phyloP scores from a whole-genome alignment of 805 yeast genomes.

The Isabelozyma gotoi region DNA sequence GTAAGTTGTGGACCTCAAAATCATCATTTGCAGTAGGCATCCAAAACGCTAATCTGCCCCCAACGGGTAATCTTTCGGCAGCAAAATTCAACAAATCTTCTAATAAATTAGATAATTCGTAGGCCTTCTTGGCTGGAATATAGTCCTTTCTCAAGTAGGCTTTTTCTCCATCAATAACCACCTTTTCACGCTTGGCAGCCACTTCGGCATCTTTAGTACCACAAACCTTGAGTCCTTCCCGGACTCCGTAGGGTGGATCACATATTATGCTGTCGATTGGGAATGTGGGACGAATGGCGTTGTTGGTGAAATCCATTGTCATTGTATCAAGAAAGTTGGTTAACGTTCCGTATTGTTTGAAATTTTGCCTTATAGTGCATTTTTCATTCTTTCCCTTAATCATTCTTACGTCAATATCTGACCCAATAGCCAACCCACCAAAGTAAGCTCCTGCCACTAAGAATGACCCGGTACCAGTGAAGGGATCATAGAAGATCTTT shows the following conservation, averaged over 20 bases:
- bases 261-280: conserved; percentile 80
- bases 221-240: conserved; percentile 91
- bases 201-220: conserved; percentile 74
- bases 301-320: conserved; percentile 94
- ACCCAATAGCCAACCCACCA: conserved; percentile 79
- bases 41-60: conserved; percentile 91
- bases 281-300: conserved; percentile 66
- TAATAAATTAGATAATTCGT: conserved; percentile 71
- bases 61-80: conserved; percentile 64
- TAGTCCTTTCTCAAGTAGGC: conserved; percentile 80
- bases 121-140: conserved; percentile 90
- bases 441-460: conserved; percentile 82
- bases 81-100: conserved; percentile 79
- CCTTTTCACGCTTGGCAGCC: conserved; percentile 69
- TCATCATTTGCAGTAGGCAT: conserved; percentile 96
- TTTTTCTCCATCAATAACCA: conserved; percentile 74
- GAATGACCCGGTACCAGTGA: conserved; percentile 95
- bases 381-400: conserved; percentile 65
- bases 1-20: conserved; percentile 64
- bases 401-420: conserved; percentile 85
- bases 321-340: conserved; percentile 67
- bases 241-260: conserved; percentile 97
- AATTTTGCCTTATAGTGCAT: conserved; percentile 61
- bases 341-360: conserved; percentile 66
- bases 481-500: conserved; percentile 84